These are phyloP conservation scores for Daldinia concentrica DNA, from an alignment of 495 filamentous ascomycete genomes.

Conservation along the genomic window DNA sequence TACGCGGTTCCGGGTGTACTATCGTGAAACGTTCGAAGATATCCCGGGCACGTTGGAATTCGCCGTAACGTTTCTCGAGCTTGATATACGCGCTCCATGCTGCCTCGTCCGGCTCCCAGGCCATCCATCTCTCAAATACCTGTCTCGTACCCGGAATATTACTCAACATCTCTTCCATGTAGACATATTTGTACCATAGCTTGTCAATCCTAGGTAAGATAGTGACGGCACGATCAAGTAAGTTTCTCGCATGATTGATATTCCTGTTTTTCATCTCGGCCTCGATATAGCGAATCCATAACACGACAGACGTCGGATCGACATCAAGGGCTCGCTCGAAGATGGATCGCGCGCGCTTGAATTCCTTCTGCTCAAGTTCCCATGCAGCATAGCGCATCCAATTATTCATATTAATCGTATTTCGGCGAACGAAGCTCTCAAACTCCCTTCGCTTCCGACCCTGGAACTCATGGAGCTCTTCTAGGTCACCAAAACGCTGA, in stretches of 20 bases:
- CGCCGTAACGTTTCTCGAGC: conserved; percentile 91
- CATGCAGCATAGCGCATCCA: conserved; percentile 98
- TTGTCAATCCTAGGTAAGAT: conserved; percentile 92
- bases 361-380: conserved; percentile 99
- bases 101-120: conserved; percentile 95
- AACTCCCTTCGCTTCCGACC: conserved; percentile 95
- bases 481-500: conserved; percentile 93
- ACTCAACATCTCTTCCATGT: conserved; percentile 95
- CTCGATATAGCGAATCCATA: conserved; percentile 92
- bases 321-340: conserved; percentile 97
- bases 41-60: conserved; percentile 82
- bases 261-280: conserved; percentile 96
- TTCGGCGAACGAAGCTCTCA: conserved; percentile 96
- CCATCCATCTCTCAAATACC: conserved; percentile 98
- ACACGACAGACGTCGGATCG: conserved; percentile 80
- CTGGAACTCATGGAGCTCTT: conserved; percentile 98
- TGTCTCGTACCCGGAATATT: conserved; percentile 93
- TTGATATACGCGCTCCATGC: conserved; percentile 98
- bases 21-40: conserved; percentile 92
- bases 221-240: conserved; percentile 93
- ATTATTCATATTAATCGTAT: conserved; percentile 95
- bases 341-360: conserved; percentile 90
- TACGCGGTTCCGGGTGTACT: conserved; percentile 93
- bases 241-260: conserved; percentile 96
- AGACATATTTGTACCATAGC: conserved; percentile 98